Evolutionary conservation across 805 yeast genomes (phyloP).

Genomic region (Blastobotrys americana): DNA sequence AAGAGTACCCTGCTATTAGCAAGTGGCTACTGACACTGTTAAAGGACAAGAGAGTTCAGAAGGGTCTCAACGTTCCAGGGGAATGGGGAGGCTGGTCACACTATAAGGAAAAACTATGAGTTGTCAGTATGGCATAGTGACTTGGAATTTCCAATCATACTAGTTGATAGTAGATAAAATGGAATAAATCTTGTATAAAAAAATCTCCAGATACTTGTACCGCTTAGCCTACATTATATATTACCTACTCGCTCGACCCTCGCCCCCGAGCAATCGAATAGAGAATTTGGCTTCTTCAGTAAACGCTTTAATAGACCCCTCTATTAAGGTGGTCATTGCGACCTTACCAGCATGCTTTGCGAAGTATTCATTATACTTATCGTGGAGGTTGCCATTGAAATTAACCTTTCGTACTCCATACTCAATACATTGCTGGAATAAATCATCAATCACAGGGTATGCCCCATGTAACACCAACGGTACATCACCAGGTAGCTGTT

Average conservation of each 20-base stretch:
- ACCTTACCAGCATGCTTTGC: neutral
- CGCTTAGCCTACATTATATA: too few relatives aligned
- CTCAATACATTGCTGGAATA: conserved; percentile 24
- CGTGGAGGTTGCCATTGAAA: conserved; percentile 20
- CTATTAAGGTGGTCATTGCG: neutral
- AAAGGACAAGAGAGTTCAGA: conserved; percentile 72
- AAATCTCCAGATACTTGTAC: too few relatives aligned
- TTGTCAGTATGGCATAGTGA: neutral
- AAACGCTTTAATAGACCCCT: neutral
- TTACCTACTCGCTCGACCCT: neutral
- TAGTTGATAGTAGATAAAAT: too few relatives aligned
- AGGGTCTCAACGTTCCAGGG: conserved; percentile 23
- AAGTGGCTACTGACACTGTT: conserved; percentile 88
- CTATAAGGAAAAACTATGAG: neutral
- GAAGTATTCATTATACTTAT: neutral
- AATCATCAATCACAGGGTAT: conserved; percentile 28
- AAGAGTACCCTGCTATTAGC: conserved; percentile 55
- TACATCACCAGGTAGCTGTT: conserved; percentile 10
- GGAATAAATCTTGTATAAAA: too few relatives aligned
- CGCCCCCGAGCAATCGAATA: neutral
- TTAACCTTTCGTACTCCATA: conserved; percentile 32
- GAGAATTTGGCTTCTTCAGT: neutral
- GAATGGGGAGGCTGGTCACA: conserved; percentile 5
- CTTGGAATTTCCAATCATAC: too few relatives aligned
- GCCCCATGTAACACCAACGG: conserved; percentile 35